These are phyloP conservation scores for Tetraselmis chui DNA, from an alignment of 139 green algal species.

Conservation along the genomic window DNA sequence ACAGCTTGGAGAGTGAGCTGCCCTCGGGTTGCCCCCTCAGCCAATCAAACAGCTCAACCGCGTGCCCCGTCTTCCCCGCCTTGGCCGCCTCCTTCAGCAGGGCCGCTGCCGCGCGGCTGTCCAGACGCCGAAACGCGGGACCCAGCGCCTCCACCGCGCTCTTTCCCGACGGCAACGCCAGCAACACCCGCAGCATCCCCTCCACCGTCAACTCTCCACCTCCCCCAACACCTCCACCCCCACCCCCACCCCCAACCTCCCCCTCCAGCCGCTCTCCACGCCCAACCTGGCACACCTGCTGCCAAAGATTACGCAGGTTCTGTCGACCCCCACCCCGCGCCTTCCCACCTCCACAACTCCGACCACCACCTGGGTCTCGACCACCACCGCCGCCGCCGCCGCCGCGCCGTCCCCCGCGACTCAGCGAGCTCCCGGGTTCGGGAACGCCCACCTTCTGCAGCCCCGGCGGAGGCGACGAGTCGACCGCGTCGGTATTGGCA, in stretches of 20 bases:
- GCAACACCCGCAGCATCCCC: background rate
- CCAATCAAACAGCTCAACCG: slow-evolving; percentile 80
- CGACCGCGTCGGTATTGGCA: background rate
- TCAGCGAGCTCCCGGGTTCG: too few relatives aligned
- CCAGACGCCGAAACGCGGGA: slow-evolving; percentile 25
- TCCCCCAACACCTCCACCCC: too few relatives aligned
- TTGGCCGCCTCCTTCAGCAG: slow-evolving; percentile 71
- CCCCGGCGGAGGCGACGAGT: too few relatives aligned
- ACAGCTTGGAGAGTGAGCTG: slow-evolving; percentile 57
- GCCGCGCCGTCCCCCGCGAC: background rate
- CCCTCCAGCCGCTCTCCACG: background rate
- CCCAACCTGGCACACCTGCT: background rate
- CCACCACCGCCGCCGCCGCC: background rate
- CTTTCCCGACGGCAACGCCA: background rate
- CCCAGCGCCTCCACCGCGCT: background rate
- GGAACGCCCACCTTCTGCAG: too few relatives aligned
- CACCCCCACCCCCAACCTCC: background rate
- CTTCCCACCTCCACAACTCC: too few relatives aligned
- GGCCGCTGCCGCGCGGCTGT: slow-evolving; percentile 60
- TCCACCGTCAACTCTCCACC: background rate
- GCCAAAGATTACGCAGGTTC: background rate
- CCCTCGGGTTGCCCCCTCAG: slow-evolving; percentile 44
- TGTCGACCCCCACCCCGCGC: background rate
- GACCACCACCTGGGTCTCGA: background rate
- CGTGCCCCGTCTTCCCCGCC: slow-evolving; percentile 28